Evolutionary conservation across 1,284 basidiomycete genomes (phyloP).

Genomic region (Kwoniella shivajii): DNA sequence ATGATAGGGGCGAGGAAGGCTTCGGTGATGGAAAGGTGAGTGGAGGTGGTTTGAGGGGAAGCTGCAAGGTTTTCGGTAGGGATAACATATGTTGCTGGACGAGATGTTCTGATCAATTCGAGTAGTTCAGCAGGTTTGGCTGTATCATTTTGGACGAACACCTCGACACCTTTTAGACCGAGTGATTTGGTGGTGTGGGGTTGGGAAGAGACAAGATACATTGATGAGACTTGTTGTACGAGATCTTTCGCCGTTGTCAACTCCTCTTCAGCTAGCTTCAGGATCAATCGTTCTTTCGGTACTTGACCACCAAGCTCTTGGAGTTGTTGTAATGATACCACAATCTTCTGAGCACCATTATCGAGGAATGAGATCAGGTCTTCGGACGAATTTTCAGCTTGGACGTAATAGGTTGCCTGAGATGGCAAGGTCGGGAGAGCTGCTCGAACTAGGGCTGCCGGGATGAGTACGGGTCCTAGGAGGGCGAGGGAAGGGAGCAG

Average conservation of each 20-base stretch:
- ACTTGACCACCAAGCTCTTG: constrained; percentile 61
- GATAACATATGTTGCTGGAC: constrained; percentile 72
- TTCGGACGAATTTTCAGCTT: constrained; percentile 62
- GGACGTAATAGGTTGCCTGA: constrained; percentile 59
- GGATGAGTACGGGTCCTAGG: constrained; percentile 72
- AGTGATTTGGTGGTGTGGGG: constrained; percentile 69
- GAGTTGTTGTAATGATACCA: constrained; percentile 67
- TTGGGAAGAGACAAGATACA: constrained; percentile 36
- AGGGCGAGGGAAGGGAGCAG: constrained; percentile 67
- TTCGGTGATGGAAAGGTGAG: constrained; percentile 75
- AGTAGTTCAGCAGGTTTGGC: constrained; percentile 55
- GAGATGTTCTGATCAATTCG: constrained; percentile 63
- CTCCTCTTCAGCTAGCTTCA: constrained; percentile 72
- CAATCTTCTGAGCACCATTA: constrained; percentile 72
- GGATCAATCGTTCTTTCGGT: constrained; percentile 70
- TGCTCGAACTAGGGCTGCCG: constrained; percentile 40
- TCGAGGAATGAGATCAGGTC: constrained; percentile 71
- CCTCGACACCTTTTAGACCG: constrained; percentile 66
- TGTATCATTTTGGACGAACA: constrained; percentile 62
- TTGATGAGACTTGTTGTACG: constrained; percentile 39
- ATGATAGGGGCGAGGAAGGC: constrained; percentile 78
- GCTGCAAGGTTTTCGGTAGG: constrained; percentile 72
- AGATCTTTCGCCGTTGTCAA: constrained; percentile 68
- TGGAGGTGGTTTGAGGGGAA: constrained; percentile 57
- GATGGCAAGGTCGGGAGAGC: constrained; percentile 43